Evolutionary conservation across 225 moss, liverwort and hornwort species (phyloP), one percentile per base, ranked within the genome.

Genomic region (Takakia lepidozioides): DNA sequence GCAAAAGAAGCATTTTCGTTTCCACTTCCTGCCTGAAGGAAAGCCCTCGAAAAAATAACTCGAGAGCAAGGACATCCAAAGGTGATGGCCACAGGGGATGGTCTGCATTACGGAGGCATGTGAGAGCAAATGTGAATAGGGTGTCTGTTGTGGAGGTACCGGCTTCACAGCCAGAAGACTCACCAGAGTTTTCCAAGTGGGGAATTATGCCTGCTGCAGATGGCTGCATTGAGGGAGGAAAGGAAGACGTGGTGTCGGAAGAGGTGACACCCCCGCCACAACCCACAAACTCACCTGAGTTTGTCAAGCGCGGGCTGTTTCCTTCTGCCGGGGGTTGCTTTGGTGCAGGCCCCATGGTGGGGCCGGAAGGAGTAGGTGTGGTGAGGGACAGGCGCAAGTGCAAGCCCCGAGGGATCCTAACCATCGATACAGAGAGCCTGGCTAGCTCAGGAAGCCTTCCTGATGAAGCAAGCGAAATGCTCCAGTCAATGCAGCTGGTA

Each of bases 321-420:
- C 83, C 83, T 2, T 57, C 75, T 0, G 20, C 81, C 0, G 89
- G 84, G 6, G 83, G 69, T 10, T 81, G 76, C 25, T 93, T 93
- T 28, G 88, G 88, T 25, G 93, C 93, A 6, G 93, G 93, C 27
- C 85, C 81, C 24, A 73, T 93, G 59, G 89, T 89, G 51, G 93
- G 81, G 38, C 93, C 88, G 1, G 88, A 86, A 21, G 93, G 93
- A 23, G 59, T 85, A 53, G 75, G 81, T 1, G 73, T 81, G 5
- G 78, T 88, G 37, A 73, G 86, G 51, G 93, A 93, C 47, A 59
- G 89, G 18, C 81, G 93, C 2, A 93, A 89, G 24, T 89, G 93
- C 48, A 93, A 93, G 57, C 93, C 93, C 14, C 70, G 93, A 32
- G 93, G 93, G 38, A 86, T 76, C 9, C 54, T 93, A 17, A 79